Evolutionary conservation across 2,329 filamentous ascomycete species (phyloP), one percentile per base, ranked within the genome.

Genomic region (Sphaerulina musiva): DNA sequence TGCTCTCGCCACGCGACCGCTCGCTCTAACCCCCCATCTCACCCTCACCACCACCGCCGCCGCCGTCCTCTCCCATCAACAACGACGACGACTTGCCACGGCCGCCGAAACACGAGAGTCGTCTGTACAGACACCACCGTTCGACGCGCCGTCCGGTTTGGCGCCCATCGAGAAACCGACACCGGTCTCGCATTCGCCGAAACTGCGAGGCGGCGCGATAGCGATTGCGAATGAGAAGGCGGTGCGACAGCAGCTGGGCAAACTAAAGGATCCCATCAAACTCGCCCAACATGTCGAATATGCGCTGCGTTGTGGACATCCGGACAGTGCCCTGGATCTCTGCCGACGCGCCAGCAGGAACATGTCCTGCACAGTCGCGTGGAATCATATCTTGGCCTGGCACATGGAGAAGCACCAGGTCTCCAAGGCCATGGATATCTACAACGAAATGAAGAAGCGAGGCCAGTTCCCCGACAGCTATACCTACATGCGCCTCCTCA

Each of bases 381-480:
- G 92, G 91, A 97, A 97, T 70, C 81, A 87, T 66, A 71, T 95
- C 43, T 84, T 98, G 53, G 80, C 85, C 54, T 82, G 89, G 69
- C 76, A 82, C 58, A 73, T 96, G 69, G 72, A 78, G 41, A 75
- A 82, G 23, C 76, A 80, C 41, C 78, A 78, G 48, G 70, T 89
- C 34, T 77, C 78, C 56, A 73, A 76, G 17, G 91, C 87, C 14
- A 72, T 95, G 54, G 90, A 87, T 72, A 76, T 89, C n/a, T 96
- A 84, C 74, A 95, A 96, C 70, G 92, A 97, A 86, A 97, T 98
- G 92, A 98, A 97, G 74, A 97, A 97, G 74, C 81, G 90, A 57
- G 85, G 78, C 4, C 86, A 95, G 64, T 76, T 80, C 26, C 92
- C 93, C 1, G 92, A 91, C 68, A 80, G 82, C 3, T 81, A 85